Conservation (phyloP, 1,284 basidiomycete genomes). For the Coniophora puteana region DNA sequence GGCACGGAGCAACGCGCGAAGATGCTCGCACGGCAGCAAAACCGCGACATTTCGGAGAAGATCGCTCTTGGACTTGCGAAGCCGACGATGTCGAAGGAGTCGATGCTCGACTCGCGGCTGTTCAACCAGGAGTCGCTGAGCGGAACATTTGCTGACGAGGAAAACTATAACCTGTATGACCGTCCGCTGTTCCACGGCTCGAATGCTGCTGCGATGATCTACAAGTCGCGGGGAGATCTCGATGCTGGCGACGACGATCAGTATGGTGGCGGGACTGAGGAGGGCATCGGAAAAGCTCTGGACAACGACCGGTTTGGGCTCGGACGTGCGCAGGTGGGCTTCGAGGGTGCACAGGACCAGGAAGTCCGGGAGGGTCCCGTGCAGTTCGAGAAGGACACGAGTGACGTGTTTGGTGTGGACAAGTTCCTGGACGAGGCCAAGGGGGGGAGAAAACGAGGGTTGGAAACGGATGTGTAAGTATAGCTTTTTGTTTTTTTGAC, state of each 20-base stretch:
- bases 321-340: constrained; percentile 82
- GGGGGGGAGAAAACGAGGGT: constrained; percentile 87
- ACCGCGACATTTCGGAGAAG: constrained; percentile 99
- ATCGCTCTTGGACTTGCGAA: constrained; percentile 97
- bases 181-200: constrained; percentile 95
- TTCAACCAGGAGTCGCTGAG: constrained; percentile 95
- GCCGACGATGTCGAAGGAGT: constrained; percentile 92
- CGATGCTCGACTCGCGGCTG: constrained; percentile 93
- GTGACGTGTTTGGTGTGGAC: constrained; percentile 97
- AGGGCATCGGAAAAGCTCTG: constrained; percentile 87
- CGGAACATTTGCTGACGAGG: constrained; percentile 85
- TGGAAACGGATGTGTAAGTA: constrained; percentile 72
- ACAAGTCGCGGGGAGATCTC: constrained; percentile 88
- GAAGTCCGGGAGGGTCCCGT: constrained; percentile 92
- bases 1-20: constrained; percentile 95
- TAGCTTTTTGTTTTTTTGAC: constrained; percentile 3
- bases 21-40: constrained; percentile 91
- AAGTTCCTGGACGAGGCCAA: constrained; percentile 98
- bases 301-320: constrained; percentile 93
- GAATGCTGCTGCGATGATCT: constrained; percentile 94
- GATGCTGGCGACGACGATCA: constrained; percentile 81
- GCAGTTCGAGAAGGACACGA: constrained; percentile 96
- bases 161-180: constrained; percentile 93
- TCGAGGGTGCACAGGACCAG: constrained; percentile 84
- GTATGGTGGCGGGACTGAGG: constrained; percentile 92